These are phyloP conservation scores for Pythium sp. DNA, from an alignment of 352 stramenopile species.

Conservation along the genomic window DNA sequence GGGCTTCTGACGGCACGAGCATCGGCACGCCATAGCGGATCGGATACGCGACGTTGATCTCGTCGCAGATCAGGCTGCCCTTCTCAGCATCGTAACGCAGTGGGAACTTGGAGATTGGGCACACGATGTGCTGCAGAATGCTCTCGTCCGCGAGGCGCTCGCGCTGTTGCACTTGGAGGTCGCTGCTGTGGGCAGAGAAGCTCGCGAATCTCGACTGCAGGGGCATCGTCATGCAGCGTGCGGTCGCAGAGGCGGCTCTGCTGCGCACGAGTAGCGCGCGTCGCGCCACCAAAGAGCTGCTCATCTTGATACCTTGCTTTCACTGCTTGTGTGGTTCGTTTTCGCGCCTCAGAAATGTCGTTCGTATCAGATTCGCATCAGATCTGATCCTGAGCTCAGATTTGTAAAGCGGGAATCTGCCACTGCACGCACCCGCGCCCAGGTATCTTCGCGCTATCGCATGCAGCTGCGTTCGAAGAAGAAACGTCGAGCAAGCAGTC, in stretches of 20 bases:
- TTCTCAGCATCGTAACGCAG: conserved; percentile 63
- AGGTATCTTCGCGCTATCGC: too few species aligned
- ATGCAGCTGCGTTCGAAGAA: too few species aligned
- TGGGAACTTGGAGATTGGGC: conserved; percentile 82
- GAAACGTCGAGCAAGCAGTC: too few species aligned
- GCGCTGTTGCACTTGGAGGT: conserved; percentile 12
- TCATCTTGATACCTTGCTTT: background rate
- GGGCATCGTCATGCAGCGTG: background rate
- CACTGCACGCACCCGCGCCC: too few species aligned
- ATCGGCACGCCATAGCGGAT: conserved; percentile 69
- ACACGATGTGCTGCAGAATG: conserved; percentile 79
- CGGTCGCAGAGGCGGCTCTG: background rate
- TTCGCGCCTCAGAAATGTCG: background rate
- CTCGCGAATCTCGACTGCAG: background rate
- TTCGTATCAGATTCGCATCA: background rate
- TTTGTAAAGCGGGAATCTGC: too few species aligned
- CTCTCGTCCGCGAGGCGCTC: conserved; percentile 52
- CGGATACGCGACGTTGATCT: conserved; percentile 85
- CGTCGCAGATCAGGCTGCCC: conserved; percentile 70
- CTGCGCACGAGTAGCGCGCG: conserved; percentile 6
- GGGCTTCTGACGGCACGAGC: conserved; percentile 72
- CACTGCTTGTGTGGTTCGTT: conserved; percentile 16
- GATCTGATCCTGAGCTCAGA: background rate
- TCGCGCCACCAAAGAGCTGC: conserved; percentile 2
- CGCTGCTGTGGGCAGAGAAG: background rate